Conservation (phyloP, 495 filamentous ascomycete genomes). For the Antarctomyces pellizariae region DNA sequence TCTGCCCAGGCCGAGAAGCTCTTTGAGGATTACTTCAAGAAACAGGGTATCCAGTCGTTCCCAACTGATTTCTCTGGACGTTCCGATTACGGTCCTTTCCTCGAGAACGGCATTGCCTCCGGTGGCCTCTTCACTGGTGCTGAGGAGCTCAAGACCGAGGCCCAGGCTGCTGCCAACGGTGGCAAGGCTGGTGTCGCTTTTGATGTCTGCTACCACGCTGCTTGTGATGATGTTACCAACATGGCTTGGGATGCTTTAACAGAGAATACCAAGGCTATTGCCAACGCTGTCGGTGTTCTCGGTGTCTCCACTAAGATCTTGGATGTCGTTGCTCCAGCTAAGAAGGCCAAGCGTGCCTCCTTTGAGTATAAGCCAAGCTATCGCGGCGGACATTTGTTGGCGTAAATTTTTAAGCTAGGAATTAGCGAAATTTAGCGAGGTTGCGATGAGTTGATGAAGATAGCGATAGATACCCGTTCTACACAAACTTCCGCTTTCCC, state of each 20-base stretch:
- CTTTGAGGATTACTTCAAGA: conserved; percentile 36
- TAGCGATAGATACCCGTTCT: no score
- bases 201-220: conserved; percentile 39
- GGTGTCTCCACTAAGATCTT: no score
- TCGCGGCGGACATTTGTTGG: no score
- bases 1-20: conserved; percentile 37
- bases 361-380: no score
- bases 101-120: conserved; percentile 33
- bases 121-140: conserved; percentile 51
- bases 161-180: conserved; percentile 31
- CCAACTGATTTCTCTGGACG: conserved; percentile 36
- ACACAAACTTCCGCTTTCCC: no score
- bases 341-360: no score
- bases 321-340: no score
- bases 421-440: no score
- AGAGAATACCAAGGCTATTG: conserved; percentile 35
- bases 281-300: conserved; percentile 37
- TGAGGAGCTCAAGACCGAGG: conserved; percentile 37
- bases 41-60: conserved; percentile 16
- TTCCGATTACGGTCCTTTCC: conserved; percentile 46
- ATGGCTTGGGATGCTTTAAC: conserved; percentile 33
- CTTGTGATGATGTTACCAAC: conserved; percentile 34
- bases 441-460: no score
- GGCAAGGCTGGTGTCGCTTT: conserved; percentile 32
- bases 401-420: no score